A percentile compares a stretch with the other conserved stretches of the same genome.
Conservation (phyloP, 2,329 filamentous ascomycete species). For the Didymella pomorum region DNA sequence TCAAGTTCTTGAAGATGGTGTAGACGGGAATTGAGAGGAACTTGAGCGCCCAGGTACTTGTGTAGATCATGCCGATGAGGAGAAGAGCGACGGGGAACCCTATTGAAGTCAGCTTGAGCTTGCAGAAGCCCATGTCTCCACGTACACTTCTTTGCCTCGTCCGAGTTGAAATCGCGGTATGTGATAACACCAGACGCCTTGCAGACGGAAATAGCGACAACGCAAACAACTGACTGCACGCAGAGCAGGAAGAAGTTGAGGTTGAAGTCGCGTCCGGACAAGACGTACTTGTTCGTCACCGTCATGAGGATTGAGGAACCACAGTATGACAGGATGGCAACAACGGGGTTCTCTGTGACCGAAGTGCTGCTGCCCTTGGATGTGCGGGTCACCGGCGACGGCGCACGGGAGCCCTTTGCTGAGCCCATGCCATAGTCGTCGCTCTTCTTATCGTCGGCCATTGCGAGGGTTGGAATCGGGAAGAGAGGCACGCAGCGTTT, state of each 20-base stretch:
- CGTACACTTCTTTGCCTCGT: constrained; percentile 92
- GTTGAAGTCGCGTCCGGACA: constrained; percentile 91
- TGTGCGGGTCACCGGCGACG: constrained; percentile 60
- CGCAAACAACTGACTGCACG: constrained; percentile 89
- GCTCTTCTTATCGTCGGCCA: constrained; percentile 91
- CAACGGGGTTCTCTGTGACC: constrained; percentile 75
- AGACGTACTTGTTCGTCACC: constrained; percentile 98
- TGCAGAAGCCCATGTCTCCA: constrained; percentile 17
- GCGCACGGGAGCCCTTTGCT: constrained; percentile 54
- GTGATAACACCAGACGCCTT: constrained; percentile 84
- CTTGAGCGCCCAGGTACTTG: constrained; percentile 92
- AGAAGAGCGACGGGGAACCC: constrained; percentile 97
- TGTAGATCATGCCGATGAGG: constrained; percentile 99
- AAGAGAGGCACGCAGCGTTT: constrained; percentile 15
- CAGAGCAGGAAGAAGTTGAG: constrained; percentile 94
- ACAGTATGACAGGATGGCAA: constrained; percentile 91
- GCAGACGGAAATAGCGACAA: constrained; percentile 80
- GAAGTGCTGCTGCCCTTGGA: constrained; percentile 33
- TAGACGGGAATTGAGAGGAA: constrained; percentile 98
- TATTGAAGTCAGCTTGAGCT: constrained; percentile 50
- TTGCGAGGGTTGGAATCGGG: constrained; percentile 53
- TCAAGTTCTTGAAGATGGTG: constrained; percentile 99
- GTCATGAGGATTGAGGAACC: constrained; percentile 98
- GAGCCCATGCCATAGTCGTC: constrained; percentile 71
- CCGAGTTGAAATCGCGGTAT: constrained; percentile 82